phyloP scores from a whole-genome alignment of 371 early-diverging fungal genomes.

The Umbelopsis sp. region DNA sequence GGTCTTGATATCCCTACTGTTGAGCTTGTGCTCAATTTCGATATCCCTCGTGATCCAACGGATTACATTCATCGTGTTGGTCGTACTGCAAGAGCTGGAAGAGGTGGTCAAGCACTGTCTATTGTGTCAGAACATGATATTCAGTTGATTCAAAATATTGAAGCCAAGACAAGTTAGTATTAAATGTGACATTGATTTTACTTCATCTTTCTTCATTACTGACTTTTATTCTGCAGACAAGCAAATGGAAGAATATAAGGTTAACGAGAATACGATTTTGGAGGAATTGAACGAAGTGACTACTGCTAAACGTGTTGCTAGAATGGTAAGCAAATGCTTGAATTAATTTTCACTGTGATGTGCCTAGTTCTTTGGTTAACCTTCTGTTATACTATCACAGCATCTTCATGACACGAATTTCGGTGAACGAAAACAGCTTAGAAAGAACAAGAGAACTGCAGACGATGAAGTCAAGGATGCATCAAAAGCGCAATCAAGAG shows the following conservation, averaged over 20 bases:
- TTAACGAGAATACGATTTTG: conserved; percentile 80
- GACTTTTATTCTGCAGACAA: conserved; percentile 54
- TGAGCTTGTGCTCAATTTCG: conserved; percentile 94
- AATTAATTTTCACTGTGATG: background rate
- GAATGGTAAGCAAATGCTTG: conserved; percentile 62
- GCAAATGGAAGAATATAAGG: conserved; percentile 76
- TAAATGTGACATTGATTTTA: background rate
- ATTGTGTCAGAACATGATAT: conserved; percentile 96
- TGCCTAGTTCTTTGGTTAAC: background rate
- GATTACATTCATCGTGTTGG: conserved; percentile 99
- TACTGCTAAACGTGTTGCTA: conserved; percentile 88
- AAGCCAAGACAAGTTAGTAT: conserved; percentile 70
- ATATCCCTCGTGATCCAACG: conserved; percentile 97
- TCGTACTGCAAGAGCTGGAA: conserved; percentile 97
- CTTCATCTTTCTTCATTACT: conserved; percentile 12
- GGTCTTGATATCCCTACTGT: conserved; percentile 99
- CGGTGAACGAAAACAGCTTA: conserved; percentile 68
- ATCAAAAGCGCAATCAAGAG: background rate
- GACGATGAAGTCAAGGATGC: background rate
- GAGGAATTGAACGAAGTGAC: conserved; percentile 83
- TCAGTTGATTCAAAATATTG: conserved; percentile 85
- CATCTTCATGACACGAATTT: conserved; percentile 73
- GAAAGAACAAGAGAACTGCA: conserved; percentile 58
- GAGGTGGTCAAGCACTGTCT: conserved; percentile 90
- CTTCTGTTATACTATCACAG: conserved; percentile 27